phyloP scores from a whole-genome alignment of 2,329 filamentous ascomycete genomes.

The Xylaria polymorpha region DNA sequence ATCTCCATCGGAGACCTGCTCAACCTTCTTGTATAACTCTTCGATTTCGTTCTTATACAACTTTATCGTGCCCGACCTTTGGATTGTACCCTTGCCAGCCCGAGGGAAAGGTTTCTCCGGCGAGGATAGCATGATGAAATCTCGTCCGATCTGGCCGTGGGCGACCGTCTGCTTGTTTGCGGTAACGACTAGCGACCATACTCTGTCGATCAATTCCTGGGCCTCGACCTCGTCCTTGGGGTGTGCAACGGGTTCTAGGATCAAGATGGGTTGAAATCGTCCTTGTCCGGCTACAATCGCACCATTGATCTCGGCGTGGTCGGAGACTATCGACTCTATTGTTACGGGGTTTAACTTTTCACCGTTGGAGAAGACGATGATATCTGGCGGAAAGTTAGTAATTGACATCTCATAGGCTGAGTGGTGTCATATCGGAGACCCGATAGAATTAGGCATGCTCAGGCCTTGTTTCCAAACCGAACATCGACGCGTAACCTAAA shows the following conservation, averaged over 20 bases:
- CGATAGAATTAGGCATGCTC: too few species aligned
- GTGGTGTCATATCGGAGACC: background rate
- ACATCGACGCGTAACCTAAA: background rate
- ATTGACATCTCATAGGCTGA: background rate
- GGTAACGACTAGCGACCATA: slow-evolving; percentile 58
- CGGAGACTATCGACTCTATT: slow-evolving; percentile 55
- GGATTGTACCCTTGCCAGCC: slow-evolving; percentile 60
- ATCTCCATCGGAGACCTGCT: slow-evolving; percentile 35
- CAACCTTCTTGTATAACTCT: slow-evolving; percentile 52
- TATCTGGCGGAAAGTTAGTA: slow-evolving; percentile 42
- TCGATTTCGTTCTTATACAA: slow-evolving; percentile 59
- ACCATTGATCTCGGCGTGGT: slow-evolving; percentile 55
- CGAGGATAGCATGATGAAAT: slow-evolving; percentile 54
- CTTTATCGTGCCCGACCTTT: slow-evolving; percentile 54
- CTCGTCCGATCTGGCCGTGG: slow-evolving; percentile 58
- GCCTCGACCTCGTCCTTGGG: slow-evolving; percentile 48
- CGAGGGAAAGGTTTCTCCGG: slow-evolving; percentile 57
- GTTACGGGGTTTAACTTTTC: slow-evolving; percentile 63
- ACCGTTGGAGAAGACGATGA: slow-evolving; percentile 63
- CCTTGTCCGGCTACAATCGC: slow-evolving; percentile 60
- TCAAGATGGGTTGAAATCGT: slow-evolving; percentile 59
- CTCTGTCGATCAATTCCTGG: slow-evolving; percentile 52
- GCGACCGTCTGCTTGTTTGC: slow-evolving; percentile 58
- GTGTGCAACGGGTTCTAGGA: slow-evolving; percentile 57
- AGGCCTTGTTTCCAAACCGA: background rate